Percentiles rank a stretch among this genome's conserved stretches.
These are phyloP conservation scores for Mucor racemosus DNA, from an alignment of 371 early-diverging fungal species.

Conservation along the genomic window DNA sequence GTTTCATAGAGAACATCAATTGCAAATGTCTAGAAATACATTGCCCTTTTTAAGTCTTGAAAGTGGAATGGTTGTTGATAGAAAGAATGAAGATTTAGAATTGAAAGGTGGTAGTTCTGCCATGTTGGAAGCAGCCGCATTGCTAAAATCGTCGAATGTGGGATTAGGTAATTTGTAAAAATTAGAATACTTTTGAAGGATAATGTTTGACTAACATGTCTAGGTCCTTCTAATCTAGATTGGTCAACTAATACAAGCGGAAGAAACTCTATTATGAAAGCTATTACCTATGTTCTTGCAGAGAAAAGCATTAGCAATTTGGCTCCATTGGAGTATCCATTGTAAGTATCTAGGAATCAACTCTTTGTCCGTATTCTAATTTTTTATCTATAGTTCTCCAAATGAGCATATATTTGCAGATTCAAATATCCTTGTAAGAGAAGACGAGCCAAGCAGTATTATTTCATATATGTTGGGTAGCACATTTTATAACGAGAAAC, in stretches of 20 bases:
- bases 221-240: conserved; percentile 26
- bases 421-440: conserved; percentile 84
- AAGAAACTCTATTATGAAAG: conserved; percentile 73
- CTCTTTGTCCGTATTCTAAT: not conserved
- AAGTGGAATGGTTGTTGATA: conserved; percentile 16
- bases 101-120: not conserved
- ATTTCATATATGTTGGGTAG: conserved; percentile 82
- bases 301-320: conserved; percentile 68
- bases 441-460: conserved; percentile 93
- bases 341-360: conserved; percentile 49
- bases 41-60: conserved; percentile 44
- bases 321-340: conserved; percentile 75
- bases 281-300: conserved; percentile 76
- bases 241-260: conserved; percentile 35
- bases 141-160: not conserved
- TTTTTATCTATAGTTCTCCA: conserved; percentile 47
- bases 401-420: conserved; percentile 87
- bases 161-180: not conserved
- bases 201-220: no score
- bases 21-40: conserved; percentile 27
- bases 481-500: conserved; percentile 46
- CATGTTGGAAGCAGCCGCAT: not conserved
- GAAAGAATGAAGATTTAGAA: conserved; percentile 1
- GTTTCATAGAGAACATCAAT: conserved; percentile 34
- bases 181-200: no score